Evolutionary conservation across 768 basidiomycete genomes (phyloP).

Genomic region (Exidia glandulosa): DNA sequence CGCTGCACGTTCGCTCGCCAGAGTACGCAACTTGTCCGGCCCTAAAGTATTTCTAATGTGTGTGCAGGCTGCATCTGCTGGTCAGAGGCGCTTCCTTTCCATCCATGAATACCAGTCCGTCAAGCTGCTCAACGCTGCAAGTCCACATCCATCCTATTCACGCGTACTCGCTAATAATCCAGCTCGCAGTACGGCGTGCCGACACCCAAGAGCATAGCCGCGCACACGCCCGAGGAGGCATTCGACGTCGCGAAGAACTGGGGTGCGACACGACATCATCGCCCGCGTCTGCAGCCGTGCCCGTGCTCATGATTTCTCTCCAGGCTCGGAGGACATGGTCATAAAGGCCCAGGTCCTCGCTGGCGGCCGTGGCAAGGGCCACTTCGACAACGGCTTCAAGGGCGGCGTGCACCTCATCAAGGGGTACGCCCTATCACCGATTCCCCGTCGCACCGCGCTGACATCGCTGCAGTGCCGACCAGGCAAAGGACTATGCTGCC

Average conservation of each 20-base stretch:
- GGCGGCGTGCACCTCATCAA: slow-evolving; percentile 94
- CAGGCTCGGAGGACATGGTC: slow-evolving; percentile 71
- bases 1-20: neutral
- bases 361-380: slow-evolving; percentile 96
- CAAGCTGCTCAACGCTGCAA: slow-evolving; percentile 84
- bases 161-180: neutral
- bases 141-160: slow-evolving; percentile 9
- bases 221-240: slow-evolving; percentile 83
- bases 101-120: slow-evolving; percentile 99
- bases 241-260: slow-evolving; percentile 82
- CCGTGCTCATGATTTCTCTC: neutral
- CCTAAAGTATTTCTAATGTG: neutral
- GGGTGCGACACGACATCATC: slow-evolving; percentile 35
- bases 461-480: slow-evolving; percentile 52
- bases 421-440: slow-evolving; percentile 37
- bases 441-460: neutral
- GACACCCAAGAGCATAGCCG: slow-evolving; percentile 83
- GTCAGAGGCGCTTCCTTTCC: slow-evolving; percentile 85
- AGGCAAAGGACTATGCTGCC: slow-evolving; percentile 75
- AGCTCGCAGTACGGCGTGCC: slow-evolving; percentile 82
- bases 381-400: slow-evolving; percentile 90
- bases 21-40: neutral
- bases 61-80: slow-evolving; percentile 51
- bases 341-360: slow-evolving; percentile 99
- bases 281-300: slow-evolving; percentile 1